Conservation (phyloP, 2,329 filamentous ascomycete species). For the Penicillium sp. region DNA sequence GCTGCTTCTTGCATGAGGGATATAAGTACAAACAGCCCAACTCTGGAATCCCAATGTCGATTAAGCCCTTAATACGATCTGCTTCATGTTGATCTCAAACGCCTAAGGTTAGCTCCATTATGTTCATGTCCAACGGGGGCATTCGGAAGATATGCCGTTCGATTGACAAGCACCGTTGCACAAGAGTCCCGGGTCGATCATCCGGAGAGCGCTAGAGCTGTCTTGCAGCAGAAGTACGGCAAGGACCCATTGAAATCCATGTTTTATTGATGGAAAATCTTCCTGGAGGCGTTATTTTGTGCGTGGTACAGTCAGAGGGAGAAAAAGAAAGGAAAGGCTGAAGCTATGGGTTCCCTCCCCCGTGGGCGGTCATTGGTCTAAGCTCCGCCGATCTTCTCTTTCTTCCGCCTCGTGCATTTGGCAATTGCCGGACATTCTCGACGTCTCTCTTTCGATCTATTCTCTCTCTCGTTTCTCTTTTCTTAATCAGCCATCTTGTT, state of each 20-base stretch:
- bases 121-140: constrained; percentile 27
- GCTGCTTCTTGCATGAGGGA: constrained; percentile 18
- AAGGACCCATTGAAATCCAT: constrained; percentile 3
- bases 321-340: neutral
- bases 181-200: constrained; percentile 28
- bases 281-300: neutral
- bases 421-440: constrained; percentile 1
- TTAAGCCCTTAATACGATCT: constrained; percentile 14
- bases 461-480: constrained; percentile 10
- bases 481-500: neutral
- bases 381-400: constrained; percentile 14
- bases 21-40: constrained; percentile 23
- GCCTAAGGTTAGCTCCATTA: constrained; percentile 8
- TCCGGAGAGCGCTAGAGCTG: constrained; percentile 15
- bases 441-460: neutral
- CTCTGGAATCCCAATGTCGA: constrained; percentile 5
- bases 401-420: neutral
- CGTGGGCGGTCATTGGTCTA: constrained; percentile 17
- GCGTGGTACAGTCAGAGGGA: neutral
- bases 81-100: constrained; percentile 14
- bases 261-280: neutral
- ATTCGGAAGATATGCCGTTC: constrained; percentile 31
- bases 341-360: constrained; percentile 10
- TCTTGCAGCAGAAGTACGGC: too few species aligned
- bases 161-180: constrained; percentile 30